These are phyloP conservation scores for Diaporthe humulicola DNA, from an alignment of 2,329 filamentous ascomycete species.

Conservation along the genomic window DNA sequence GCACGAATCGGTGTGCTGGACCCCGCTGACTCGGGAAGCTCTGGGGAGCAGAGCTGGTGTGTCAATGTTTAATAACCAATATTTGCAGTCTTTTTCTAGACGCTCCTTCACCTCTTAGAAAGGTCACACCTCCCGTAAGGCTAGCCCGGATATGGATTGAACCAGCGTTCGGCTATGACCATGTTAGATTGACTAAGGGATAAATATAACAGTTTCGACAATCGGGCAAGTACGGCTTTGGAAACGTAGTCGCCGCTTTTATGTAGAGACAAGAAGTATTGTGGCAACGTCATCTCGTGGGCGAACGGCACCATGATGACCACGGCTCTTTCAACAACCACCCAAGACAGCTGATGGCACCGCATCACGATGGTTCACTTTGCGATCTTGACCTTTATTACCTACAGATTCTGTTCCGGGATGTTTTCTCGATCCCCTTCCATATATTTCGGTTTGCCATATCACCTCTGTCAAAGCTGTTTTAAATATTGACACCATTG, in stretches of 20 bases:
- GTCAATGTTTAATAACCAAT: too few species aligned
- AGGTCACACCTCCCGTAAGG: not conserved
- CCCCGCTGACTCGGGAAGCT: constrained; percentile 18
- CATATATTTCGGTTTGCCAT: not conserved
- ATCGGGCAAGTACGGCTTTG: too few species aligned
- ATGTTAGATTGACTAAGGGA: too few species aligned
- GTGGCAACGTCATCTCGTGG: too few species aligned
- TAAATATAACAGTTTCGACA: not conserved
- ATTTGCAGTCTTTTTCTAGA: not conserved
- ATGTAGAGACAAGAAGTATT: too few species aligned
- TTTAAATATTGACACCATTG: not conserved
- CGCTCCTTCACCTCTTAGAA: too few species aligned
- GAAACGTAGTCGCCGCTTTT: too few species aligned
- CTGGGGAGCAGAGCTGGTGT: not conserved
- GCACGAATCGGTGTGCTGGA: not conserved
- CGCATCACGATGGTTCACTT: not conserved
- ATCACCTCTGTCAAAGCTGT: not conserved
- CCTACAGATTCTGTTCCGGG: not conserved
- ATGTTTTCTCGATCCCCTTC: not conserved
- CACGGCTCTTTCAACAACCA: too few species aligned
- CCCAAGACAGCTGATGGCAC: too few species aligned
- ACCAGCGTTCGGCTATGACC: not conserved
- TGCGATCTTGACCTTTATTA: not conserved
- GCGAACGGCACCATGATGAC: too few species aligned
- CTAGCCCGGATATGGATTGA: not conserved